A percentile compares a stretch with the other conserved stretches of the same genome.
Evolutionary conservation across 768 basidiomycete species (phyloP).

Genomic region (Russula ochroleuca): DNA sequence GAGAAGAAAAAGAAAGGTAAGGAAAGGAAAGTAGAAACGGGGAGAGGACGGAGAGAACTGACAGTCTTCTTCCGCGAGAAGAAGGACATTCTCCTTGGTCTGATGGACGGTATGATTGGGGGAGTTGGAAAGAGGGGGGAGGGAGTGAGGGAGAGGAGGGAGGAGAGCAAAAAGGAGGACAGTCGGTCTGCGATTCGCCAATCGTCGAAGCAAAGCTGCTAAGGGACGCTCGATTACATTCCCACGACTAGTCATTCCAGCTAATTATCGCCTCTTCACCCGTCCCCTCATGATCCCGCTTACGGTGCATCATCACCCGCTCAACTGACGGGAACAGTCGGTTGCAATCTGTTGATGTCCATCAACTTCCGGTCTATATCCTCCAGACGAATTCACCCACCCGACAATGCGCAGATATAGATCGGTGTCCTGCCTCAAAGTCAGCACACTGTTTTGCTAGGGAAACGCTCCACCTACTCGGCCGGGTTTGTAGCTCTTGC

Average conservation of each 20-base stretch:
- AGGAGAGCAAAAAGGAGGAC: not conserved
- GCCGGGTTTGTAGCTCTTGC: conserved; percentile 61
- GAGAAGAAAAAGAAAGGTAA: conserved; percentile 8
- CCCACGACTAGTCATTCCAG: conserved; percentile 49
- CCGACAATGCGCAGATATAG: conserved; percentile 67
- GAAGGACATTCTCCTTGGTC: conserved; percentile 85
- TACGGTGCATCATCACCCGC: conserved; percentile 64
- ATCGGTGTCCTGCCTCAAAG: conserved; percentile 57
- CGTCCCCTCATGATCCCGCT: conserved; percentile 62
- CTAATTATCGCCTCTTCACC: conserved; percentile 57
- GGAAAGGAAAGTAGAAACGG: conserved; percentile 10
- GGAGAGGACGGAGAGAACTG: conserved; percentile 29
- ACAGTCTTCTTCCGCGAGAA: conserved; percentile 78
- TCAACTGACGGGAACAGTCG: conserved; percentile 70
- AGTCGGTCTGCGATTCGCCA: too few relatives aligned
- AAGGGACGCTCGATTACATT: not conserved
- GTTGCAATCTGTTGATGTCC: conserved; percentile 48
- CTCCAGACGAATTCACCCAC: conserved; percentile 34
- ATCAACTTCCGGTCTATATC: not conserved
- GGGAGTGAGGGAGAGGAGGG: not conserved
- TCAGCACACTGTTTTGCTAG: not conserved
- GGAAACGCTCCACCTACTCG: conserved; percentile 46
- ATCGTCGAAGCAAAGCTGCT: not conserved
- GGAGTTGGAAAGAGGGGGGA: not conserved
- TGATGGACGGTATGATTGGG: conserved; percentile 60